Base-by-base conservation (phyloP, 179 eudicot genomes). In the Beta lomatogona region DNA sequence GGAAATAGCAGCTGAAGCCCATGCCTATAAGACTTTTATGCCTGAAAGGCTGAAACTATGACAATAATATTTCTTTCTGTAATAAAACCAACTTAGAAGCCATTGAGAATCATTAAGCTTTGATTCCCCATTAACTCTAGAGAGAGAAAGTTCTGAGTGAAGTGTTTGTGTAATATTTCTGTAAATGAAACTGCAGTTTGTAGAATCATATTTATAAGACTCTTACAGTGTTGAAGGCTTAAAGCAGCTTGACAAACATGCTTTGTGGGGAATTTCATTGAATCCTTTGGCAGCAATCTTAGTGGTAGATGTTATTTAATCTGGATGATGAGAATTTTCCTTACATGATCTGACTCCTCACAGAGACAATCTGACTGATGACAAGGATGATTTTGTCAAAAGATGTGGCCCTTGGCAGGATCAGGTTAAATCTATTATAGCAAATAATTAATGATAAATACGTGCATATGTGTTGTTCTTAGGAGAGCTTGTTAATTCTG, bases 391-490 rank as follows among this genome's bases (percentile, higher is more conserved):
- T 81, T 89, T 92, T 77, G 79, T 68, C 55, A 87, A 85, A 57
- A 85, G 91, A 54, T 67, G 83, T 80, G 98, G 99, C 65, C 86
- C 97, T 82, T 96, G 98, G 99, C 87, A 70, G 67, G 93, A 94
- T 86, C 99, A 96, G 98, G 99, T 94, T 63, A 71, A 59, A 66
- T 25, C 52, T 6, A 72, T 72, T 83, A 57, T 48, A 15, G 53
- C 15, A 52, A n/a, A 61, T 21, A 54, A 70, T 16, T 25, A 63
- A 18, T 79, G 16, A 76, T 50, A 65, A 16, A 15, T 16, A 79
- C 28, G 31, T 44, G 9, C 45, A 50, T 50, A 45, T 63, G 46
- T 22, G 52, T 73, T 74, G 21, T 28, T 46, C 14, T 71, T 48
- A 50, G 45, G 10, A 57, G 61, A 82, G 59, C 75, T 60, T 74